Percentiles rank a stretch among this genome's conserved stretches.
phyloP scores from a whole-genome alignment of 2,329 filamentous ascomycete genomes.

The Ilyonectria mors-panacis region DNA sequence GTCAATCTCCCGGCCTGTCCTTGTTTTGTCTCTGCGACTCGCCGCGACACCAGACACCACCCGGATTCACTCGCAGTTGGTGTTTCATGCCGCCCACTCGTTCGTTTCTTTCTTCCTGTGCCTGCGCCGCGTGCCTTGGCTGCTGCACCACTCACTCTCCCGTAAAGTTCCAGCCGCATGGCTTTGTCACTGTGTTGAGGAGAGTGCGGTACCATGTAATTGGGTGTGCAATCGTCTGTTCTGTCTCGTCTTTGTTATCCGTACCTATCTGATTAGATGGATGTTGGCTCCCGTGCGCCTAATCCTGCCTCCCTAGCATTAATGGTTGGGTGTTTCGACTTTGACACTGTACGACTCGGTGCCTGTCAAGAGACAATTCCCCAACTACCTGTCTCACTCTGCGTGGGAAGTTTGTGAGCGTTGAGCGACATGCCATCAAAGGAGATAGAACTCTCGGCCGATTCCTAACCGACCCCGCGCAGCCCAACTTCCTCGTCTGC shows the following conservation, averaged over 20 bases:
- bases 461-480: slow-evolving; percentile 10
- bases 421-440: not conserved
- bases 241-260: too few relatives aligned
- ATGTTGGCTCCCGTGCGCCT: not conserved
- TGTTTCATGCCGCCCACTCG: slow-evolving; percentile 25
- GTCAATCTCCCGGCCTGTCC: slow-evolving; percentile 12
- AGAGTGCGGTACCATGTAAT: too few relatives aligned
- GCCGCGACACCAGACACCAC: not conserved
- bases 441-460: slow-evolving; percentile 5
- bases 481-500: slow-evolving; percentile 6
- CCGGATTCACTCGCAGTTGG: not conserved
- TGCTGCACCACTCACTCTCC: too few relatives aligned
- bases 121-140: not conserved
- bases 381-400: not conserved
- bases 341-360: not conserved
- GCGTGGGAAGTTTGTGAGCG: too few relatives aligned
- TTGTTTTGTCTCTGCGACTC: slow-evolving; percentile 3
- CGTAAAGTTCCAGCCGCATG: not conserved
- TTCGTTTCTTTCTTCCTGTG: slow-evolving; percentile 18
- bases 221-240: too few relatives aligned
- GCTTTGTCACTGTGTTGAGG: not conserved
- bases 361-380: not conserved
- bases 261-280: too few relatives aligned
- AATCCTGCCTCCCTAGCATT: too few relatives aligned
- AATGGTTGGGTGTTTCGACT: not conserved